These are phyloP conservation scores for Marchantia polymorpha DNA, from an alignment of 225 moss, liverwort and hornwort genomes.

Conservation along the genomic window DNA sequence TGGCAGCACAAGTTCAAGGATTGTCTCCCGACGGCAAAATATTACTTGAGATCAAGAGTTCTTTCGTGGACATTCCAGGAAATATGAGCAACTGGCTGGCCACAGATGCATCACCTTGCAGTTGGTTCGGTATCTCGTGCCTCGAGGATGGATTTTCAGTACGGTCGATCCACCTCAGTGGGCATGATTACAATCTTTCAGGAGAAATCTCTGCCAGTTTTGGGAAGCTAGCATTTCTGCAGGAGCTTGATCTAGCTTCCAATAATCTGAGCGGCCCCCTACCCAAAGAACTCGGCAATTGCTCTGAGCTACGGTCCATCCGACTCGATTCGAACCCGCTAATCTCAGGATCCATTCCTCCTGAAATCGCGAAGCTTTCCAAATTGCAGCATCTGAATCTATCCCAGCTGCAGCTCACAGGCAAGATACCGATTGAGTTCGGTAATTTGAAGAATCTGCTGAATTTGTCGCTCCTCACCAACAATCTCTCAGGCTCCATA, in stretches of 20 bases:
- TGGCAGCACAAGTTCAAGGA: too few species aligned
- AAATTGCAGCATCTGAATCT: conserved; percentile 21
- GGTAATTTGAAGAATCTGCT: background rate
- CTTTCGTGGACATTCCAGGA: background rate
- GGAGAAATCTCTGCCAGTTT: conserved; percentile 51
- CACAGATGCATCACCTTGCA: background rate
- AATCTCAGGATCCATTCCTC: conserved; percentile 49
- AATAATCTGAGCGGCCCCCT: conserved; percentile 30
- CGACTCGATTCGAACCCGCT: background rate
- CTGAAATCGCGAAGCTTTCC: conserved; percentile 38
- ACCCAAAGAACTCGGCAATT: conserved; percentile 31
- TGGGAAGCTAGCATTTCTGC: conserved; percentile 48
- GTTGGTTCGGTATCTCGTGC: background rate
- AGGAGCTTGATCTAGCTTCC: conserved; percentile 38
- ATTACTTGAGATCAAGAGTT: background rate
- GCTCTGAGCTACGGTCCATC: conserved; percentile 1
- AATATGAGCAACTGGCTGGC: background rate
- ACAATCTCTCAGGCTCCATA: background rate
- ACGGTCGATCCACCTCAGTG: background rate
- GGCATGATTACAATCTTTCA: conserved; percentile 23
- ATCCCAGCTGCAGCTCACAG: background rate
- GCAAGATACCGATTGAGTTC: background rate
- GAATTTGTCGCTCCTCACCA: too few species aligned
- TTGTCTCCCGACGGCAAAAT: background rate
- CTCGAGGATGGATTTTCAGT: background rate